phyloP scores from a whole-genome alignment of 2,329 filamentous ascomycete species.

The Geosmithia morbida region DNA sequence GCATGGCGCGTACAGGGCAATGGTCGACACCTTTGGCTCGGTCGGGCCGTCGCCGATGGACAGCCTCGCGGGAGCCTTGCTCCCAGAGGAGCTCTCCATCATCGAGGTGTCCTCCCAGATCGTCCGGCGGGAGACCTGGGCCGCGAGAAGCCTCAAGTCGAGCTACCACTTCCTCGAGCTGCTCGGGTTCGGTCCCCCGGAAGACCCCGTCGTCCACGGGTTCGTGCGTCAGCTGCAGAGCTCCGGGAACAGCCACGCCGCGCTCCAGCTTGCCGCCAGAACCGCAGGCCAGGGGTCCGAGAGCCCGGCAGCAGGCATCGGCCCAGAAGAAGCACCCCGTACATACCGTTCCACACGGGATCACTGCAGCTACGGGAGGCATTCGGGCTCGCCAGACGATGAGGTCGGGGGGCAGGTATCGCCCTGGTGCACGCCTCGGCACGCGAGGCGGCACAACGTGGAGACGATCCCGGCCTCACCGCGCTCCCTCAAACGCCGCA shows the following conservation, averaged over 20 bases:
- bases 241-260: slow-evolving; percentile 7
- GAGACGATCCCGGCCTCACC: background rate
- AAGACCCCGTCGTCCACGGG: slow-evolving; percentile 17
- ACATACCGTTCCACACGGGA: background rate
- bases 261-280: background rate
- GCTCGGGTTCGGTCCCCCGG: slow-evolving; percentile 28
- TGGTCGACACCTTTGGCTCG: slow-evolving; percentile 32
- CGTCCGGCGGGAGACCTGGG: slow-evolving; percentile 33
- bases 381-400: background rate
- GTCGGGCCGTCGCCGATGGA: slow-evolving; percentile 30
- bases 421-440: background rate
- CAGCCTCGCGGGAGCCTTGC: slow-evolving; percentile 15
- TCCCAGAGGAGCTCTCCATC: slow-evolving; percentile 28
- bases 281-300: background rate
- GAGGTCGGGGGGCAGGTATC: background rate
- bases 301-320: background rate
- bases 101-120: slow-evolving; percentile 27
- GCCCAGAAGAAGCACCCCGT: too few relatives aligned
- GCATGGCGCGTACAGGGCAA: slow-evolving; percentile 33
- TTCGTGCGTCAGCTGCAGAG: slow-evolving; percentile 13
- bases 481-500: background rate
- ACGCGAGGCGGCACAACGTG: slow-evolving; percentile 7
- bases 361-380: background rate
- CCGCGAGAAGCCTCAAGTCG: slow-evolving; percentile 26
- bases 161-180: slow-evolving; percentile 33